Conservation (phyloP, 352 stramenopile species). For the Blastocystis sp. region DNA sequence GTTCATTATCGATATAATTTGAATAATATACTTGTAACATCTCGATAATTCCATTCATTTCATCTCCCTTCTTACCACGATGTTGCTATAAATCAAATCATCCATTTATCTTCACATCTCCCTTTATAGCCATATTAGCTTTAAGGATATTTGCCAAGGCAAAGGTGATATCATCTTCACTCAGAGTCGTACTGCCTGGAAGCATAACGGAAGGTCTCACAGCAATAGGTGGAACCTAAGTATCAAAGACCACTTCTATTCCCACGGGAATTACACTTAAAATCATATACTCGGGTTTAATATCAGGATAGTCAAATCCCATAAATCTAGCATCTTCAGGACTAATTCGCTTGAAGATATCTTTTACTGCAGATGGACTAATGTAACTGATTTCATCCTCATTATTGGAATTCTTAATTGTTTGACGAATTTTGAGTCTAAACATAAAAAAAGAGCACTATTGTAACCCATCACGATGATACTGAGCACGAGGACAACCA, state of each 20-base stretch:
- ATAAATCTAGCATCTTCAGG: constrained; percentile 90
- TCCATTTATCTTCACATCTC: constrained; percentile 70
- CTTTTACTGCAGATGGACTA: constrained; percentile 86
- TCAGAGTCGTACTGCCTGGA: constrained; percentile 81
- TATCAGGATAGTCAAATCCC: constrained; percentile 83
- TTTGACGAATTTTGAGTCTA: constrained; percentile 68
- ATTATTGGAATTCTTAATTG: constrained; percentile 75
- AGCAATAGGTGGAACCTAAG: constrained; percentile 83
- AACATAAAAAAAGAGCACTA: constrained; percentile 77
- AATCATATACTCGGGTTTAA: constrained; percentile 95
- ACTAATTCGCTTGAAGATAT: constrained; percentile 93
- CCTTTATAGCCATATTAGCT: constrained; percentile 78
- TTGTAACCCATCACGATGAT: constrained; percentile 83
- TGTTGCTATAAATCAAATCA: constrained; percentile 87
- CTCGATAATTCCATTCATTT: constrained; percentile 78
- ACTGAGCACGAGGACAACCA: constrained; percentile 85
- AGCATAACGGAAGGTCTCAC: constrained; percentile 92
- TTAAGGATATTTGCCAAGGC: constrained; percentile 96
- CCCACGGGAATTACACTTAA: constrained; percentile 93
- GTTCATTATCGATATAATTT: constrained; percentile 95
- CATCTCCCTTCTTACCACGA: constrained; percentile 89
- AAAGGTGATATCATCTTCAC: constrained; percentile 97
- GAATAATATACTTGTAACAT: constrained; percentile 82
- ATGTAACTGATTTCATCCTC: constrained; percentile 87
- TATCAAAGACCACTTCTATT: not conserved